Base-by-base conservation (phyloP, 805 yeast species). In the Spathaspora passalidarum region DNA sequence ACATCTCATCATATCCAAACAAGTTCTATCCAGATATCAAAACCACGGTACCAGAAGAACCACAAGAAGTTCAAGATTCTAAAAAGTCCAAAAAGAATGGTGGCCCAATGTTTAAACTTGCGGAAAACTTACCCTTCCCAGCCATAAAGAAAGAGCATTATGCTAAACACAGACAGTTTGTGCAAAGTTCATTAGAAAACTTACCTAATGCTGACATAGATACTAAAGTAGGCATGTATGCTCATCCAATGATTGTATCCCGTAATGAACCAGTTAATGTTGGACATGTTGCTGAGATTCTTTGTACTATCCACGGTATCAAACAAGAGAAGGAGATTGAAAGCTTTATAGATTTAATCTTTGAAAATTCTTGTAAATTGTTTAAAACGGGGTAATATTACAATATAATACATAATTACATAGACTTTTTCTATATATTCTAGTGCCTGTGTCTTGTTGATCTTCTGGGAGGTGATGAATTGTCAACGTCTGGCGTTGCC, bases 231-330 rank as follows among this genome's bases (percentile, higher is more conserved):
- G 69, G 72, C 1, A 56, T 57, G 10, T 57, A 61, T 38, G 58
- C 67, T 0, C 53, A 60, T 14, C 82, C 83, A 2, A 52, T 88
- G 72, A 78, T 94, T 37, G 86, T 86, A 52, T 84, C 92, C 0
- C 75, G 99, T 58, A 90, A 94, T 62, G 99, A 94, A 63, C 99
- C 99, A 0, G 90, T 95, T 42, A 76, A 80, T 38, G 81, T 94
- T 44, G 88, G 89, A 2, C 80, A 81, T 46, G 90, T 90, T 0
- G 97, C 95, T 1, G 80, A 67, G 46, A 60, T 71, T 21, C 53
- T 72, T 60, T 59, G 69, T 26, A 55, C 50, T 25, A 47, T 72
- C 18, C 63, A 69, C 46, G 67, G 62, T 0, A 44, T 66, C 5
- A 51, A 50, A 16, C 58, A 55, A 1, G 65, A 60, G 4, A 41